Evolutionary conservation across 306 rosid species (phyloP), one percentile per base, ranked within the genome.

Genomic region (Acacia melanoxylon): DNA sequence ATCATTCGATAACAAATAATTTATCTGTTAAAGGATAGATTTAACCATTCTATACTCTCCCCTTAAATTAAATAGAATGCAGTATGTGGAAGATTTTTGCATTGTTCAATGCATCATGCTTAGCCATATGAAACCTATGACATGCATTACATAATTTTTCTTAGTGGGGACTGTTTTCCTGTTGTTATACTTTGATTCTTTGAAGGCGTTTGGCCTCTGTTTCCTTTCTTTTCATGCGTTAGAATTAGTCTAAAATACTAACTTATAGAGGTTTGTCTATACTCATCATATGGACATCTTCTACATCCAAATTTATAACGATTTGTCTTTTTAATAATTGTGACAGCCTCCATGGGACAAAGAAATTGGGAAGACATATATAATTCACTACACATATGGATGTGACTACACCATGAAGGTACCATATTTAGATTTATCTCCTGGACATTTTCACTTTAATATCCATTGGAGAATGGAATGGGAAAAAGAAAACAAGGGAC

Each of bases 311-410:
- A 86, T 80, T 84, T 68, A 24, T 52, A 40, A 78, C n/a, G 35
- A 45, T 44, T 45, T 45, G 76, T 72, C 6, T 72, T 29, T 45
- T 44, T 41, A n/a, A 8, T 42, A 70, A 67, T 79, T 33, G 17
- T 86, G 24, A 51, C 91, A 96, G 99, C 99, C 99, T 83, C 99
- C 99, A 46, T 96, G 97, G 97, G 99, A 96, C 40, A 83, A 65
- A 78, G 85, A 88, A 89, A 58, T 96, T 71, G 98, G 94, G 78
- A 85, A 88, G 78, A 78, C 86, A 71, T 92, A 84, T 86, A 92
- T 96, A 82, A 96, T 96, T 80, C 99, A 96, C 84, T 96, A 90
- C 87, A 96, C 99, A 29, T 96, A 92, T 35, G 99, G 99, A 72
- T 94, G 98, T 52, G 99, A 96, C 85, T 96, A 94, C 76, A 79